These are phyloP conservation scores for Aspergillus sp. DNA, from an alignment of 2,329 filamentous ascomycete genomes.

Conservation along the genomic window DNA sequence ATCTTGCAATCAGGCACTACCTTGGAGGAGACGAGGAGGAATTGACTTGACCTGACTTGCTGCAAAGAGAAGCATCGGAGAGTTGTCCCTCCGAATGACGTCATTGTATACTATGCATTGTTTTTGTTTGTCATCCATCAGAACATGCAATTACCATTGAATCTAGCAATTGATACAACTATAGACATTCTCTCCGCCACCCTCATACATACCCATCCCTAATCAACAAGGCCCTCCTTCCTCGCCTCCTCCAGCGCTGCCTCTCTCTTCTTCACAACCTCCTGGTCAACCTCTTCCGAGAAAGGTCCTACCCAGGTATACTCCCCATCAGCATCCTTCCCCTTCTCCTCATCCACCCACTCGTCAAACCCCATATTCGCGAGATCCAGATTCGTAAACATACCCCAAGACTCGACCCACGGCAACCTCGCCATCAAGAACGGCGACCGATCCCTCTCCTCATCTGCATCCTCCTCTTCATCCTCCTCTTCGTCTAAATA, in stretches of 20 bases:
- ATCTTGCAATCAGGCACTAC: too few relatives aligned
- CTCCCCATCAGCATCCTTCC: background rate
- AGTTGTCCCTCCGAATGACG: too few relatives aligned
- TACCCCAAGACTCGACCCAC: background rate
- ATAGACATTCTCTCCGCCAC: too few relatives aligned
- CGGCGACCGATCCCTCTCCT: background rate
- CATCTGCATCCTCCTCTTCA: background rate
- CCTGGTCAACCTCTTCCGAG: background rate
- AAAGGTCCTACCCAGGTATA: background rate
- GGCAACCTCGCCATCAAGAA: background rate
- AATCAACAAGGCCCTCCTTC: conserved; percentile 15
- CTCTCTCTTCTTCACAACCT: background rate
- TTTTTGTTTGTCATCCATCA: too few relatives aligned
- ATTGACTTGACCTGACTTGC: too few relatives aligned
- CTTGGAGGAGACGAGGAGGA: too few relatives aligned
- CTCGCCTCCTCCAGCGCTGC: background rate
- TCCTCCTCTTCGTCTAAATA: background rate
- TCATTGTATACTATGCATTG: too few relatives aligned
- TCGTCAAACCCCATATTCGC: conserved; percentile 4
- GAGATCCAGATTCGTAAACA: conserved; percentile 3
- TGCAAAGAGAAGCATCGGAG: too few relatives aligned
- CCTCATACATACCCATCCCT: background rate
- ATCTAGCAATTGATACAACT: too few relatives aligned
- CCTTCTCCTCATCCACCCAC: background rate
- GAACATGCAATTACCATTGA: too few relatives aligned